Evolutionary conservation across 192 early-diverging fungal genomes (phyloP), one percentile per base, ranked within the genome.

Genomic region (Coemansia sp.): DNA sequence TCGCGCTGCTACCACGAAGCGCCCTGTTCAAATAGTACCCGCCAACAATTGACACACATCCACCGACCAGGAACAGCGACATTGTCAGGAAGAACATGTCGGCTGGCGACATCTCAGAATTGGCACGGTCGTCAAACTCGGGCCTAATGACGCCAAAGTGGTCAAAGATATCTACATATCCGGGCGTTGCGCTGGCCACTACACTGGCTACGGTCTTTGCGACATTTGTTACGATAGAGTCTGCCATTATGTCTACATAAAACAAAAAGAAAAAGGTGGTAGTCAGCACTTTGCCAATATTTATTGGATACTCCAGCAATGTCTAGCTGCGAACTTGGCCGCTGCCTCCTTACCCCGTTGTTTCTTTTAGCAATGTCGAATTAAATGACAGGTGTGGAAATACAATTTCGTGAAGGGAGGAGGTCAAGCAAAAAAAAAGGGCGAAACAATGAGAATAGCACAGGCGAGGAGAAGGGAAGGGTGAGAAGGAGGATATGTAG

Each of bases 61-160:
- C 81, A 47, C 81, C 81, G 12, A 84, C 81, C 59, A 84, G 76
- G 71, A 84, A 84, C 63, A 84, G 66, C 67, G 81, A 84, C 66
- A 84, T 84, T 5, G 81, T 84, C 71, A 84, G 49, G 52, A 84
- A 84, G 63, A 78, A 75, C 81, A 84, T 84, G 20, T 84, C 81
- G 2, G 81, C 81, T 12, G 81, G 81, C 36, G 81, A 84, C 81
- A 84, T 84, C 68, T 84, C 81, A 16, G 81, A 78, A 42, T 84
- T 63, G n/a, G 76, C 49, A 33, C 81, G 81, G 71, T 84, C 76
- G 65, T 84, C 81, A 51, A 66, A 75, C 70, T 78, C 81, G 15
- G 81, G 76, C 65, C 59, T 84, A 71, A 84, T 84, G 43, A 84
- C 73, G 10, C 81, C 81, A 70, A 76, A 75, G 18, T 84, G 51